Base-by-base conservation (phyloP, 179 eudicot genomes). In the Beta macrorhiza region DNA sequence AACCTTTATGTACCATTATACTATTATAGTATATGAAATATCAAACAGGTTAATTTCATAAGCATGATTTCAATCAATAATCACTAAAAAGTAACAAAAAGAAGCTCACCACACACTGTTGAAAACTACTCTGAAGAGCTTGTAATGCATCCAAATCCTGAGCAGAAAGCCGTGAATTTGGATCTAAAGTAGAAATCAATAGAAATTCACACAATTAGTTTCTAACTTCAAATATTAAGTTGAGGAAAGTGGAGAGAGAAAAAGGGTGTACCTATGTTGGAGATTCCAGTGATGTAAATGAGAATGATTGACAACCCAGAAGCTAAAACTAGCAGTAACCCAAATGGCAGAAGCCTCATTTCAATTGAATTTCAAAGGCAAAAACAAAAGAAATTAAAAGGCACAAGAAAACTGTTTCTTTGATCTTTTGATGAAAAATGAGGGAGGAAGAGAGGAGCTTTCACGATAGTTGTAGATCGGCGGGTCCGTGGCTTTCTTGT, bases 281-380 rank as follows among this genome's bases (percentile, higher is more conserved):
- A 83, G 74, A 93, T 82, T 19, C 92, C 91, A 59, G 89, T 84
- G 78, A 92, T 82, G 93, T 91, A 91, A 81, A 93, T 86, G 78
- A 90, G 87, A 82, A 94, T 87, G 51, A 91, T 88, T 0, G 91
- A 89, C 19, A 94, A 67, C 13, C 98, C 96, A 83, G 97, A 91
- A 32, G 84, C 78, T 75, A 93, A 84, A 79, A 96, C 92, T 77
- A 93, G 83, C 10, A 89, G 73, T 65, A 94, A 88, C 53, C 92
- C 94, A 74, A 94, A 88, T 72, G 88, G 93, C 69, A 94, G 81
- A 42, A 93, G 87, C 92, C 87, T 90, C 98, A 94, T 94, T 85
- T 85, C 76, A 0, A 49, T 49, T 6, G 9, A 49, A 5, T 49
- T 7, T 9, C 53, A 49, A 49, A 5, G 53, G 9, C 53, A 7